Percentiles rank a stretch among this genome's conserved stretches.
Conservation (phyloP, 208 protist genomes). For the Trypanosoma conorhini region DNA sequence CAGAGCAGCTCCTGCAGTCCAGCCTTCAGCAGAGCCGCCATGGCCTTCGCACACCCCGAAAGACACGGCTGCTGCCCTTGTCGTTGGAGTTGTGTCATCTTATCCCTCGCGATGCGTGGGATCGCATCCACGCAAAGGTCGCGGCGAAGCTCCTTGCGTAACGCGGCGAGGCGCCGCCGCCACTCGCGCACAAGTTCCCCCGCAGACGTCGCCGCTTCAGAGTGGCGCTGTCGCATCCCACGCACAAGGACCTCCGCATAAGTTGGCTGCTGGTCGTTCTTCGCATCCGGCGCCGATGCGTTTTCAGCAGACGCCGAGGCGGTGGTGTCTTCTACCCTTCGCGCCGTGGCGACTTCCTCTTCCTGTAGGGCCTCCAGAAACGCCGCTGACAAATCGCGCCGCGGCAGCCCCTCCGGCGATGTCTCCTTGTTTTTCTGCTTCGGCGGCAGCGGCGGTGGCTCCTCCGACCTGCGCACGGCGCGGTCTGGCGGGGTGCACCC, state of each 20-base stretch:
- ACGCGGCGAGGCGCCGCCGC: constrained; percentile 3
- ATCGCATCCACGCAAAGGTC: not conserved
- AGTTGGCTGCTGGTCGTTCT: constrained; percentile 14
- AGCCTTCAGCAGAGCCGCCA: not conserved
- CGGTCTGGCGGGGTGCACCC: constrained; percentile 9
- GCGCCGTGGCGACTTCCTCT: not conserved
- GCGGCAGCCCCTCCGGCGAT: not conserved
- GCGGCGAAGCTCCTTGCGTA: not conserved
- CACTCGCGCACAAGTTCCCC: not conserved
- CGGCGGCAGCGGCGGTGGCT: constrained; percentile 15
- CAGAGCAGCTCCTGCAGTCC: constrained; percentile 22
- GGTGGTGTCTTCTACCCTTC: not conserved
- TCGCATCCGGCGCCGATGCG: not conserved
- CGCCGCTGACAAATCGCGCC: constrained; percentile 11
- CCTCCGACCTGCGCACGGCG: not conserved
- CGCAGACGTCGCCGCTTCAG: not conserved
- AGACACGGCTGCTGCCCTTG: not conserved
- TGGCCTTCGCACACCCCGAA: not conserved
- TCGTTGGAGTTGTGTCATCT: not conserved
- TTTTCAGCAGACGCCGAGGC: not conserved
- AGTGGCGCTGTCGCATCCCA: not conserved
- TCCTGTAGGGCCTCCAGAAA: constrained; percentile 7
- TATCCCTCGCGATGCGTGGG: not conserved
- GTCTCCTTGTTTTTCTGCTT: not conserved
- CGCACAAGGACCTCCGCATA: constrained; percentile 24